Evolutionary conservation across 208 protist species (phyloP).

Genomic region (Leishmania gerbilli): DNA sequence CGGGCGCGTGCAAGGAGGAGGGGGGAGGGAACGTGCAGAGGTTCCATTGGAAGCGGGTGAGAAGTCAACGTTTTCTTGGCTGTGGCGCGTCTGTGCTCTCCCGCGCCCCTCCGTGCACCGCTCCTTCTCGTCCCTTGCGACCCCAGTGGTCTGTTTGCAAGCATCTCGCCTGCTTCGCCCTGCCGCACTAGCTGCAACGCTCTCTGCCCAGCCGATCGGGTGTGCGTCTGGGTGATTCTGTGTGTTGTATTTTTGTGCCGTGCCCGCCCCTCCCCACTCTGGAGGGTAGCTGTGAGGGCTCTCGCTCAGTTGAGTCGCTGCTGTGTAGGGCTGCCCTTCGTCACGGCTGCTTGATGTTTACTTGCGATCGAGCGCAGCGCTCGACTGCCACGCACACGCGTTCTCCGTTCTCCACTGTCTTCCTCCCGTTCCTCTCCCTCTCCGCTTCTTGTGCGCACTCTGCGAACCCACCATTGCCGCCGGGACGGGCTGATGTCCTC

Average conservation of each 20-base stretch:
- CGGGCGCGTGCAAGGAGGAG: background rate
- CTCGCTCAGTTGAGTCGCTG: background rate
- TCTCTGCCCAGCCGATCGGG: background rate
- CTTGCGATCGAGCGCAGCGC: background rate
- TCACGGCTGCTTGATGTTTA: background rate
- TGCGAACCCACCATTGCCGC: background rate
- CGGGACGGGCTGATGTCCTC: background rate
- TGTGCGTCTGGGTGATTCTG: background rate
- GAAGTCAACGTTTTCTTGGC: background rate
- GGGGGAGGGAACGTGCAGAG: too few species aligned
- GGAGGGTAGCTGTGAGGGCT: background rate
- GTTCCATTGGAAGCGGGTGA: background rate
- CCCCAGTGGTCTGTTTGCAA: background rate
- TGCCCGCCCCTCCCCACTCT: background rate
- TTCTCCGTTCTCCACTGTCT: background rate
- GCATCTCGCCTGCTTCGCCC: background rate
- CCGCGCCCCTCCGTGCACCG: background rate
- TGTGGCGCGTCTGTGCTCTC: background rate
- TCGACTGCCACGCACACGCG: background rate
- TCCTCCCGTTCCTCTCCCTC: background rate
- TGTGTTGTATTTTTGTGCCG: background rate
- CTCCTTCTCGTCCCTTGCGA: background rate
- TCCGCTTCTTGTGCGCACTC: background rate
- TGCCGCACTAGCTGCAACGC: background rate
- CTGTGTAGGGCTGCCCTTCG: background rate